phyloP scores from a whole-genome alignment of 768 basidiomycete genomes.

The Aureoboletus auriporus region DNA sequence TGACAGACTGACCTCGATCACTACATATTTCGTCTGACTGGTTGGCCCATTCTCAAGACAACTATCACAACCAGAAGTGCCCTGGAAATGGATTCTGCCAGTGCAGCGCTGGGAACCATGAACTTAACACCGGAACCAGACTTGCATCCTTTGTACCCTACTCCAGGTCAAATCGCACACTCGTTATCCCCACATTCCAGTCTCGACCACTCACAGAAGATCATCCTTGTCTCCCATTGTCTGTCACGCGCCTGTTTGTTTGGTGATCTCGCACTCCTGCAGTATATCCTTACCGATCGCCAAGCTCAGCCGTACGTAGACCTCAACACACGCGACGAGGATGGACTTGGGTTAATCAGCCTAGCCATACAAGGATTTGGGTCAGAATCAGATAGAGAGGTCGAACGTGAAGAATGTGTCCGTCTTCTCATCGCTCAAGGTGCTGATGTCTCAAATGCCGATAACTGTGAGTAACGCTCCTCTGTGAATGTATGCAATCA shows the following conservation, averaged over 20 bases:
- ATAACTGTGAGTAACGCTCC: constrained; percentile 50
- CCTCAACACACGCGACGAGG: constrained; percentile 72
- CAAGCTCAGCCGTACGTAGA: constrained; percentile 66
- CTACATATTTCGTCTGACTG: not conserved
- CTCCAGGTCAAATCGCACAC: constrained; percentile 53
- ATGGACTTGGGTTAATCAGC: constrained; percentile 79
- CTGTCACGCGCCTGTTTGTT: constrained; percentile 74
- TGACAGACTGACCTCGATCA: constrained; percentile 6
- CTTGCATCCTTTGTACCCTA: constrained; percentile 75
- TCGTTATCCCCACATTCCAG: constrained; percentile 67
- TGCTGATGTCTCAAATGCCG: constrained; percentile 55
- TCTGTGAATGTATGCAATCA: not conserved
- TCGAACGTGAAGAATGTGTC: constrained; percentile 90
- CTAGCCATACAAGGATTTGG: constrained; percentile 79
- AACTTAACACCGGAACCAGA: constrained; percentile 76
- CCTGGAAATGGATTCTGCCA: constrained; percentile 27
- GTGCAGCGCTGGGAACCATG: constrained; percentile 30
- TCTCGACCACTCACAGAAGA: constrained; percentile 63
- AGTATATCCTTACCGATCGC: constrained; percentile 66
- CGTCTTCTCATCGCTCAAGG: constrained; percentile 76
- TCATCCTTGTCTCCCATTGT: constrained; percentile 69
- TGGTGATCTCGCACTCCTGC: constrained; percentile 67
- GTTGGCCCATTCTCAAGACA: constrained; percentile 8
- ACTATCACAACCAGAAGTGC: constrained; percentile 1
- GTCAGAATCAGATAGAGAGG: constrained; percentile 73